Evolutionary conservation across 495 filamentous ascomycete genomes (phyloP).

Genomic region (Tetracladium marchalianum): DNA sequence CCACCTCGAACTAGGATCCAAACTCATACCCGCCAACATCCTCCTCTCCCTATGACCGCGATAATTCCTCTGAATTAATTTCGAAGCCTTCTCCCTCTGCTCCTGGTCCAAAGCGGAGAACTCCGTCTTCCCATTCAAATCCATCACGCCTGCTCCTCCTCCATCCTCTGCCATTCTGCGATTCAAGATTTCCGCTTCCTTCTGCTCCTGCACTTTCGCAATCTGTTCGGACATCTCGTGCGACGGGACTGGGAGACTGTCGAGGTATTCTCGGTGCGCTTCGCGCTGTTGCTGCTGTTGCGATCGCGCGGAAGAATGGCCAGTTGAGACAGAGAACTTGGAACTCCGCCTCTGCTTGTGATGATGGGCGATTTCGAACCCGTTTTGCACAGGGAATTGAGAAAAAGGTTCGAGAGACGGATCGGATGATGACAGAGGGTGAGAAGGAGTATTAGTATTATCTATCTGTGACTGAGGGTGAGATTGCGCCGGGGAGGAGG

Average conservation of each 20-base stretch:
- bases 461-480: too few relatives aligned
- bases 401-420: too few relatives aligned
- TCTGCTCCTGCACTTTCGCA: constrained; percentile 30
- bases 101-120: constrained; percentile 4
- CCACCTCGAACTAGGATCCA: constrained; percentile 63
- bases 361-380: too few relatives aligned
- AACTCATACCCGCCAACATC: constrained; percentile 26
- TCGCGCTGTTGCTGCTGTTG: constrained; percentile 3
- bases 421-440: too few relatives aligned
- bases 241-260: constrained; percentile 35
- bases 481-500: too few relatives aligned
- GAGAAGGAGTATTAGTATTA: too few relatives aligned
- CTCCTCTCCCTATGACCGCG: constrained; percentile 18
- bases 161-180: constrained; percentile 5
- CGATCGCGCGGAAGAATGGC: background rate
- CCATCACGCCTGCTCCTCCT: background rate
- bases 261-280: constrained; percentile 33
- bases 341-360: too few relatives aligned
- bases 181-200: constrained; percentile 31
- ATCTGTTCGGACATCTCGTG: constrained; percentile 33
- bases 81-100: constrained; percentile 13
- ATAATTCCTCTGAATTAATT: constrained; percentile 20
- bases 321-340: too few relatives aligned
- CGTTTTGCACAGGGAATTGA: too few relatives aligned
- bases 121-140: too few relatives aligned